A percentile compares a stretch with the other conserved stretches of the same genome.
Evolutionary conservation across 139 green algal species (phyloP).

Genomic region (Gonium pectorale): DNA sequence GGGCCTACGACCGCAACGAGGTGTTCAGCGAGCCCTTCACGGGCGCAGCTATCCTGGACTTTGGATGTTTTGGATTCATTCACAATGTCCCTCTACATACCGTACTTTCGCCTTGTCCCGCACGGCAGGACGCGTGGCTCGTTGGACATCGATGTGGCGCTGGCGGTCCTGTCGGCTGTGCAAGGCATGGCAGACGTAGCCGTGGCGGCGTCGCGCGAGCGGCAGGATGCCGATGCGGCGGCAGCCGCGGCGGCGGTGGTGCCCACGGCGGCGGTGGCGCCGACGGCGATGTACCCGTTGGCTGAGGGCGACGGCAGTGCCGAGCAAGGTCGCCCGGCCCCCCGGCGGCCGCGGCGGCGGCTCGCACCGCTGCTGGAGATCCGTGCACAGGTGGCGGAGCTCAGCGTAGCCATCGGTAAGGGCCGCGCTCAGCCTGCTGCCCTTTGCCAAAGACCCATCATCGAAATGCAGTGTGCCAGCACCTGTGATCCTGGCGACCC

Average conservation of each 20-base stretch:
- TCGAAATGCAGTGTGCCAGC: no score
- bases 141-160: slow-evolving; percentile 14
- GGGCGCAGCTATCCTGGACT: no score
- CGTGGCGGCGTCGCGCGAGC: neutral
- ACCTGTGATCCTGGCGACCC: no score
- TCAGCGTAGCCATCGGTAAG: neutral
- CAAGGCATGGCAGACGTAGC: slow-evolving; percentile 5
- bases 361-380: neutral
- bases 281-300: neutral
- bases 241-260: neutral
- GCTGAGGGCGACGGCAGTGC: neutral
- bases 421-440: neutral
- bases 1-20: no score
- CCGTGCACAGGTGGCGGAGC: neutral
- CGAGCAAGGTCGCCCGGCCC: neutral
- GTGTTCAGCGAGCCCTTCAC: no score
- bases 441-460: no score
- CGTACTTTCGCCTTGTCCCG: no score
- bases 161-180: neutral
- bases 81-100: no score
- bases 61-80: no score
- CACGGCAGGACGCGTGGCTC: slow-evolving; percentile 1
- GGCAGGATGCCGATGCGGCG: neutral
- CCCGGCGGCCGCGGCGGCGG: neutral
- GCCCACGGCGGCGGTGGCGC: neutral